Percentiles rank a stretch among this genome's conserved stretches.
These are phyloP conservation scores for Solanum pennellii DNA, from an alignment of 257 asterid species.

Conservation along the genomic window DNA sequence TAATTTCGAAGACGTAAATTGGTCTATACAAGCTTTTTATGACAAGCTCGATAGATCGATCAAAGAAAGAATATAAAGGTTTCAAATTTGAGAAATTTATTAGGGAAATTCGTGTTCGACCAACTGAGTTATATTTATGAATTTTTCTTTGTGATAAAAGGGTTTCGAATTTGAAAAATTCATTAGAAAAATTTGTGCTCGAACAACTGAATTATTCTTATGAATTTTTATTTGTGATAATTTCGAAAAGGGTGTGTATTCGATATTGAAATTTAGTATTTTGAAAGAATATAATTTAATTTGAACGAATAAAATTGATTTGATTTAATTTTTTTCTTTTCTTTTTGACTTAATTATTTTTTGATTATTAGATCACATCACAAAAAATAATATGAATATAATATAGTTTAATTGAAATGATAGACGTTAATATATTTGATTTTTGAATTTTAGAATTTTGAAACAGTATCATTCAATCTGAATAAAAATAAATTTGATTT, in stretches of 20 bases:
- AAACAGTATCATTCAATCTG: not conserved
- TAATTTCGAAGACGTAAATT: accelerated
- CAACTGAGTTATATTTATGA: not conserved
- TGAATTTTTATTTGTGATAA: not conserved
- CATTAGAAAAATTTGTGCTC: too few relatives aligned
- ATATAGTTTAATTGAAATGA: too few relatives aligned
- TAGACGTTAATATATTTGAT: too few relatives aligned
- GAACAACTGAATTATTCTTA: too few relatives aligned
- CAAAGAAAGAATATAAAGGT: too few relatives aligned
- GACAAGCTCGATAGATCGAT: too few relatives aligned
- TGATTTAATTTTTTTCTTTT: not conserved
- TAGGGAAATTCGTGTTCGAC: not conserved
- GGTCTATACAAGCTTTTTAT: accelerated
- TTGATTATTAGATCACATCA: too few relatives aligned
- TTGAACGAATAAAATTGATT: not conserved
- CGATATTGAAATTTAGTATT: not conserved
- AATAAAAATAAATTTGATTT: not conserved
- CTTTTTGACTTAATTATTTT: not conserved
- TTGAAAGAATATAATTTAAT: too few relatives aligned
- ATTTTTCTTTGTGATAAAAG: too few relatives aligned
- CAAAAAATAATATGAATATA: too few relatives aligned
- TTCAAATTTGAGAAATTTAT: too few relatives aligned
- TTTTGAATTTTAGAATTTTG: not conserved
- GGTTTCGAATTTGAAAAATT: too few relatives aligned
- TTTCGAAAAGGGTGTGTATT: not conserved